Evolutionary conservation across 768 basidiomycete genomes (phyloP).

Genomic region (Kwoniella shandongensis): DNA sequence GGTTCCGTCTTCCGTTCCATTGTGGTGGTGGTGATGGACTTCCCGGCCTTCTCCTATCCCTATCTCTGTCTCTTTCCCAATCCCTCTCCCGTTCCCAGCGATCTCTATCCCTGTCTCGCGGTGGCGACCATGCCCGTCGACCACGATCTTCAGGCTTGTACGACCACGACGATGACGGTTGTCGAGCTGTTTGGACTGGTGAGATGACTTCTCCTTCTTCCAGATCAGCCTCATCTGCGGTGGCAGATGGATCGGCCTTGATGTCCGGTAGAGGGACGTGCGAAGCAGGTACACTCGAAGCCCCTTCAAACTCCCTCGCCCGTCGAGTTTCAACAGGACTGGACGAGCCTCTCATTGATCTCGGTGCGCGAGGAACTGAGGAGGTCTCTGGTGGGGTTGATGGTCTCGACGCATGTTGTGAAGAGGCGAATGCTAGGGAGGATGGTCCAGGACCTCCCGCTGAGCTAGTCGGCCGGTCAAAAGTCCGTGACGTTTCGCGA

Average conservation of each 20-base stretch:
- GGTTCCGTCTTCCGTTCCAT: conserved; percentile 1
- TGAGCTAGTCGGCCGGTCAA: conserved; percentile 12
- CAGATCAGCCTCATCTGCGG: conserved; percentile 26
- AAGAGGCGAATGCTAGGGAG: background rate
- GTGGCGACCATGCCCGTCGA: conserved; percentile 7
- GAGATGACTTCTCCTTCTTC: conserved; percentile 45
- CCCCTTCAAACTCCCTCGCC: background rate
- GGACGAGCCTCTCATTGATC: conserved; percentile 32
- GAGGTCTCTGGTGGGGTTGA: conserved; percentile 8
- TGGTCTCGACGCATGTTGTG: background rate
- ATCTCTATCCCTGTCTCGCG: conserved; percentile 13
- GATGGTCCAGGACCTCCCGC: conserved; percentile 13
- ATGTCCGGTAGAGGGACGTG: conserved; percentile 10
- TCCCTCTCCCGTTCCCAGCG: conserved; percentile 15
- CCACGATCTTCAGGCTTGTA: conserved; percentile 7
- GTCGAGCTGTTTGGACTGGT: conserved; percentile 15
- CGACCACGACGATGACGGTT: conserved; percentile 14
- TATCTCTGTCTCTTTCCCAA: conserved; percentile 5
- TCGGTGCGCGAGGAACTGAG: conserved; percentile 7
- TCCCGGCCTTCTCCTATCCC: conserved; percentile 1
- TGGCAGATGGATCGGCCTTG: background rate
- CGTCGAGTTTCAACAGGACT: conserved; percentile 21
- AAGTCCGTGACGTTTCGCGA: conserved; percentile 1
- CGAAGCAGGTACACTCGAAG: conserved; percentile 9
- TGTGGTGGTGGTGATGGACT: conserved; percentile 2